Percentiles rank a stretch among this genome's conserved stretches.
phyloP scores from a whole-genome alignment of 345 rosid genomes.

The Rubroshorea leprosula region DNA sequence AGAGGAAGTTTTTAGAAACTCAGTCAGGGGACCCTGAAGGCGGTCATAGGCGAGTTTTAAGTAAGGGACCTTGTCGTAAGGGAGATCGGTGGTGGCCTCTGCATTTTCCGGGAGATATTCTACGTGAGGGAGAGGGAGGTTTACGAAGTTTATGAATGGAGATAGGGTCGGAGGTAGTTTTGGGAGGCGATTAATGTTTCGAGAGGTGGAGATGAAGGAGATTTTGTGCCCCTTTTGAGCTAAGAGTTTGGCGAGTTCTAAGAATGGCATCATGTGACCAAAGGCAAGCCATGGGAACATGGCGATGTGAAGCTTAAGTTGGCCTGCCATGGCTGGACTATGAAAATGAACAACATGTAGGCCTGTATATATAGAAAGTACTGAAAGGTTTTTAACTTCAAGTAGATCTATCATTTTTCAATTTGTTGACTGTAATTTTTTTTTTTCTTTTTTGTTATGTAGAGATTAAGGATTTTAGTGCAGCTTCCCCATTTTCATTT shows the following conservation, averaged over 20 bases:
- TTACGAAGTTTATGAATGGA: conserved; percentile 1
- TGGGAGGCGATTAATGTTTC: conserved; percentile 23
- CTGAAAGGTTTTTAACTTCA: too few species aligned
- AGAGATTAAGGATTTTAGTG: too few species aligned
- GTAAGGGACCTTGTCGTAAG: conserved; percentile 23
- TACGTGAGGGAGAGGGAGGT: conserved; percentile 8
- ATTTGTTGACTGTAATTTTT: too few species aligned
- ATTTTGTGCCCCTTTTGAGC: conserved; percentile 30
- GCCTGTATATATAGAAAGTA: too few species aligned
- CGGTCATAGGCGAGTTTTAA: conserved; percentile 38
- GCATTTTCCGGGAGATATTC: conserved; percentile 17
- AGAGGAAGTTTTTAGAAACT: conserved; percentile 11
- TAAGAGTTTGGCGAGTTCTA: conserved; percentile 25
- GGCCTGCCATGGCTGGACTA: too few species aligned
- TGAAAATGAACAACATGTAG: background rate
- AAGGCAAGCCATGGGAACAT: conserved; percentile 39
- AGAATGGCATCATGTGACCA: conserved; percentile 34
- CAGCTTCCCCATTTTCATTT: too few species aligned
- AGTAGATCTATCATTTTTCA: too few species aligned
- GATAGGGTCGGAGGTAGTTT: conserved; percentile 22
- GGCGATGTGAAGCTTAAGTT: conserved; percentile 20
- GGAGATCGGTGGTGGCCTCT: conserved; percentile 33
- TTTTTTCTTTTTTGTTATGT: too few species aligned
- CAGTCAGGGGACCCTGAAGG: conserved; percentile 17
- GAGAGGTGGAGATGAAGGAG: conserved; percentile 28